These are phyloP conservation scores for Gossypium australe DNA, from an alignment of 345 rosid genomes.

Conservation along the genomic window DNA sequence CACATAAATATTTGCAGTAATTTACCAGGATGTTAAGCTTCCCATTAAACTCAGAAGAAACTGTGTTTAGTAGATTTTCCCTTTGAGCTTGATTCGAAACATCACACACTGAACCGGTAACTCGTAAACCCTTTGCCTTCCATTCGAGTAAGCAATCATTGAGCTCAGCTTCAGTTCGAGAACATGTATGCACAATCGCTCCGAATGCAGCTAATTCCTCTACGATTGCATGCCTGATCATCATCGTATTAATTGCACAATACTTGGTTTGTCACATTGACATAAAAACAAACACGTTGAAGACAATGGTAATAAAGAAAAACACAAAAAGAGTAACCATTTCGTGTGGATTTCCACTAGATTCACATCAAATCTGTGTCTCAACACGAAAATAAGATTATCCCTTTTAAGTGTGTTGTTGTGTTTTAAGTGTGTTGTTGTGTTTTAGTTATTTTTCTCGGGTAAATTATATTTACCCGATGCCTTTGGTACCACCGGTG, in stretches of 20 bases:
- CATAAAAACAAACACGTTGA: not conserved
- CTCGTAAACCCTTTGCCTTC: not conserved
- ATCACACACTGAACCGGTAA: conserved; percentile 2
- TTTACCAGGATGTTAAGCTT: conserved; percentile 43
- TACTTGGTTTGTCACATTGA: not conserved
- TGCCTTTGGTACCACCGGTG: conserved; percentile 63
- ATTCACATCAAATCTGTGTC: too few species aligned
- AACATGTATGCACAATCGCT: not conserved
- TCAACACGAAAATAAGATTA: too few species aligned
- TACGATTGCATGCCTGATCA: not conserved
- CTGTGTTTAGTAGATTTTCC: not conserved
- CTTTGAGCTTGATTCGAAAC: not conserved
- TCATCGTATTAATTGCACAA: too few species aligned
- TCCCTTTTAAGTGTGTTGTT: too few species aligned
- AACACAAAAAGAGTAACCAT: too few species aligned
- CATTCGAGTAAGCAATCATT: conserved; percentile 1
- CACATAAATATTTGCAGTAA: not conserved
- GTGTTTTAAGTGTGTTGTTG: too few species aligned
- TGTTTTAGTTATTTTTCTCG: too few species aligned
- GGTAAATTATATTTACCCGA: too few species aligned
- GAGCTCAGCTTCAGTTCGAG: not conserved
- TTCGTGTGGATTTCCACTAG: too few species aligned
- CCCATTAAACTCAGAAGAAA: not conserved
- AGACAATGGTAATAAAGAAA: not conserved
- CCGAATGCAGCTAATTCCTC: not conserved